Conservation (phyloP, 2,329 filamentous ascomycete genomes). For the Pseudocercospora eumusae region DNA sequence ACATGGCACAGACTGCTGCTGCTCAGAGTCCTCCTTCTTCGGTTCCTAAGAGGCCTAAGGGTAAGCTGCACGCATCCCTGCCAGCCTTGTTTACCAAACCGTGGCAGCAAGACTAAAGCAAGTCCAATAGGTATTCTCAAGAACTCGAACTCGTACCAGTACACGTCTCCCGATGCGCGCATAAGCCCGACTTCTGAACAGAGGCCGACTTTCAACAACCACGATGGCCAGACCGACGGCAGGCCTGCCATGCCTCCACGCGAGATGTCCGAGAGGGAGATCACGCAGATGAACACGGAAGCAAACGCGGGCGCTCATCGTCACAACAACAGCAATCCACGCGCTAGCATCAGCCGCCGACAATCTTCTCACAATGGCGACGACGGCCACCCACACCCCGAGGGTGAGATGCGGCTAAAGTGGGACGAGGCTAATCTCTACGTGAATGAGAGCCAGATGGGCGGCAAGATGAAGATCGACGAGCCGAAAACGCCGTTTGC, state of each 20-base stretch:
- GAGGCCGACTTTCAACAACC: conserved; percentile 32
- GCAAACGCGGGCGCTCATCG: conserved; percentile 88
- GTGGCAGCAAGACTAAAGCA: neutral
- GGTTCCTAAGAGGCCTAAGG: conserved; percentile 48
- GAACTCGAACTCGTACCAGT: conserved; percentile 69
- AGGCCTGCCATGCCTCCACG: conserved; percentile 48
- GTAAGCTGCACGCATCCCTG: conserved; percentile 32
- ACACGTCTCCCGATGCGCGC: conserved; percentile 53
- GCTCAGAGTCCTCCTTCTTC: conserved; percentile 34
- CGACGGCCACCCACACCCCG: conserved; percentile 46
- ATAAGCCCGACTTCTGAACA: conserved; percentile 50
- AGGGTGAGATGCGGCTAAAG: conserved; percentile 75
- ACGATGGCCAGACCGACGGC: conserved; percentile 36
- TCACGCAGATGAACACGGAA: conserved; percentile 91
- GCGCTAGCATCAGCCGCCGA: conserved; percentile 69
- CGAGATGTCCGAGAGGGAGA: conserved; percentile 73
- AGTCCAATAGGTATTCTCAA: conserved; percentile 80
- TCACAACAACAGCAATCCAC: conserved; percentile 74
- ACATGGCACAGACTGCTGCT: conserved; percentile 36
- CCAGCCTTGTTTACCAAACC: conserved; percentile 7
- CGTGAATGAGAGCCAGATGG: conserved; percentile 92
- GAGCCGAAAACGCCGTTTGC: conserved; percentile 98
- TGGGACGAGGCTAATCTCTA: conserved; percentile 99
- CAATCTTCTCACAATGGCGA: conserved; percentile 56
- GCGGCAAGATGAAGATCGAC: conserved; percentile 96